A percentile compares a stretch with the other conserved stretches of the same genome.
Conservation (phyloP, 768 basidiomycete genomes). For the Calocera cornea region DNA sequence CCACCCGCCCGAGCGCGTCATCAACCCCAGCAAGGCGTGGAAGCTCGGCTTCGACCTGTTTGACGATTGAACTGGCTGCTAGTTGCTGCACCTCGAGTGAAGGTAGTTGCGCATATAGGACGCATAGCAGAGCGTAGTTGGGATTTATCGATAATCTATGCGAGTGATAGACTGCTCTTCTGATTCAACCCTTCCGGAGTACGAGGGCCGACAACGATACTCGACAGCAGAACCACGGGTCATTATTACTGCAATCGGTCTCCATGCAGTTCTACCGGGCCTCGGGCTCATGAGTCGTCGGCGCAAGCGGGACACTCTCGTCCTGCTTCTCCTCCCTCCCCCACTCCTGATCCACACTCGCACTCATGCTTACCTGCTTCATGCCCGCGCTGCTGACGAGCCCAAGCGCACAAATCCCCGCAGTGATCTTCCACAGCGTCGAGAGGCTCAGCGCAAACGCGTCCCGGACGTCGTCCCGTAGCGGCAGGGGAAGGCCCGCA, state of each 20-base stretch:
- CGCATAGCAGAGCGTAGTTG: not conserved
- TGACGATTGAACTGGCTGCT: conserved; percentile 28
- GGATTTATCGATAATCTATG: not conserved
- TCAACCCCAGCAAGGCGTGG: conserved; percentile 50
- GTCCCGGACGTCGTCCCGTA: conserved; percentile 26
- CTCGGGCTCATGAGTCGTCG: not conserved
- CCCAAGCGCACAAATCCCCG: conserved; percentile 30
- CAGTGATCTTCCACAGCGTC: conserved; percentile 32
- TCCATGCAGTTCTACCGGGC: not conserved
- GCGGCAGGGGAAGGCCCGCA: conserved; percentile 23
- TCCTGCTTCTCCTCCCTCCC: conserved; percentile 14
- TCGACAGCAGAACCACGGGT: not conserved
- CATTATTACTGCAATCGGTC: not conserved
- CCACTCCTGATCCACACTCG: conserved; percentile 23
- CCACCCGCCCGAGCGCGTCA: conserved; percentile 41
- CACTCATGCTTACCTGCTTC: conserved; percentile 25
- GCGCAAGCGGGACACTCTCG: not conserved
- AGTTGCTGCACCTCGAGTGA: no score
- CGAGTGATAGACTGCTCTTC: not conserved
- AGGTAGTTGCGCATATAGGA: not conserved
- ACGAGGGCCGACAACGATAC: not conserved
- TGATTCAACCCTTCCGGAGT: not conserved
- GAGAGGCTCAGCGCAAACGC: conserved; percentile 32
- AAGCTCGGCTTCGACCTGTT: conserved; percentile 44
- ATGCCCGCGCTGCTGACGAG: conserved; percentile 25